phyloP scores from a whole-genome alignment of 305 asterid genomes.

The Fraxinus sp. region DNA sequence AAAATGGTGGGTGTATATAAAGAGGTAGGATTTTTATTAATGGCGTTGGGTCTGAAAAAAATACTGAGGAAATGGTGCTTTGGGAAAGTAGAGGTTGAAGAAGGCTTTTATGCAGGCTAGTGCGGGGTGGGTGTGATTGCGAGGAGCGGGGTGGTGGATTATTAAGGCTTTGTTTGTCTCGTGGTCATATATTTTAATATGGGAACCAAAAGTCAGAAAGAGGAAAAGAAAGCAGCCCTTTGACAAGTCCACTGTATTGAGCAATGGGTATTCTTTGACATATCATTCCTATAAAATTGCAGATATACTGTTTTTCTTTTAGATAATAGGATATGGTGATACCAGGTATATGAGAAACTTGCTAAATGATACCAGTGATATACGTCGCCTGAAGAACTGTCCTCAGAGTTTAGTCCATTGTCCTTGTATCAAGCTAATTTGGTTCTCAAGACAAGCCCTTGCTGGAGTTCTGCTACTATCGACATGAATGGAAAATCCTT shows the following conservation, averaged over 20 bases:
- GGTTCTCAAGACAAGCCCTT: constrained; percentile 6
- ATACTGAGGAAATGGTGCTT: no score
- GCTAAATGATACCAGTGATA: constrained; percentile 36
- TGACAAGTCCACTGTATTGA: constrained; percentile 48
- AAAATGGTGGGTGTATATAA: no score
- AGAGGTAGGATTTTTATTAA: no score
- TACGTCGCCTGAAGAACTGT: constrained; percentile 32
- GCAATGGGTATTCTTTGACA: constrained; percentile 49
- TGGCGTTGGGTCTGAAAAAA: no score
- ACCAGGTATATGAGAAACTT: constrained; percentile 45
- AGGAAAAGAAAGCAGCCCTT: constrained; percentile 54
- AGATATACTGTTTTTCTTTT: not conserved
- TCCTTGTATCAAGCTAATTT: constrained; percentile 24
- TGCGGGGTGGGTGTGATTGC: no score
- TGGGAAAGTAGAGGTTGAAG: no score
- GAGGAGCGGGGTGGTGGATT: no score
- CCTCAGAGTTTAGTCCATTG: constrained; percentile 33
- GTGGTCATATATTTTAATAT: no score
- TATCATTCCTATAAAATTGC: not conserved
- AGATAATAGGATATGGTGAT: constrained; percentile 9
- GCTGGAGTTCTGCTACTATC: constrained; percentile 20
- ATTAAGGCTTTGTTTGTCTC: no score
- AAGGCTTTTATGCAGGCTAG: no score
- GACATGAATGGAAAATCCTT: constrained; percentile 23
- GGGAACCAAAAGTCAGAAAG: constrained; percentile 35